Evolutionary conservation across 768 basidiomycete genomes (phyloP), one percentile per base, ranked within the genome.

Genomic region (Macrolepiota albuminosa): DNA sequence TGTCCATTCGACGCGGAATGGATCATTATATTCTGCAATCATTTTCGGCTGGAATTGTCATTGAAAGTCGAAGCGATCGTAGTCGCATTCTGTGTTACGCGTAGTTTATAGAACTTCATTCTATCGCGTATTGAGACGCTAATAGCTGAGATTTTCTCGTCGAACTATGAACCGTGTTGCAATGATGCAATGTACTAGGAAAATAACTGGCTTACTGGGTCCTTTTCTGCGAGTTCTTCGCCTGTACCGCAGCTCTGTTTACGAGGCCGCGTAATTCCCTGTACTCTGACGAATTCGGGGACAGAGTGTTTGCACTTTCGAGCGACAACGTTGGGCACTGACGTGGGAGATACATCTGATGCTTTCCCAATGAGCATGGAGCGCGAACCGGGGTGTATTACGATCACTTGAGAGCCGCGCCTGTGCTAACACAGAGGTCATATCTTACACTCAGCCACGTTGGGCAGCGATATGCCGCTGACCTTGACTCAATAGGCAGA

Each of bases 91-190:
- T 78, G 87, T 26, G 85, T 93, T 57, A 86, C 88, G 55, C 81
- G 82, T 58, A 92, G 77, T 71, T 92, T 92, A 73, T 93, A 93
- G 70, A 93, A 93, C 34, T 86, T 81, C 91, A 93, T 92, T 55
- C 91, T 78, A 56, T 92, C 91, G 29, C 89, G 84, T 45, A 93
- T 77, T 2, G 91, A 91, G 43, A 84, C 72, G 1, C 82, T 81
- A 21, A 92, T 86, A 4, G 84, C 84, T 3, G 85, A 79, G 31
- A 96, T 80, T 68, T 93, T 93, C 26, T 81, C 79, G 61, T 91
- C 86, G 60, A 93, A 89, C 90, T 92, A 54, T 36, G 37, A 55
- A 53, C 14, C 21, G 36, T 40, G 39, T 31, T 40, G 16, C 6
- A 52, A 43, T 18, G 45, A 26, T 8, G 16, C 4, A 34, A 45